Evolutionary conservation across 2,329 filamentous ascomycete genomes (phyloP), one percentile per base, ranked within the genome.

Genomic region (Pseudogymnoascus sp.): DNA sequence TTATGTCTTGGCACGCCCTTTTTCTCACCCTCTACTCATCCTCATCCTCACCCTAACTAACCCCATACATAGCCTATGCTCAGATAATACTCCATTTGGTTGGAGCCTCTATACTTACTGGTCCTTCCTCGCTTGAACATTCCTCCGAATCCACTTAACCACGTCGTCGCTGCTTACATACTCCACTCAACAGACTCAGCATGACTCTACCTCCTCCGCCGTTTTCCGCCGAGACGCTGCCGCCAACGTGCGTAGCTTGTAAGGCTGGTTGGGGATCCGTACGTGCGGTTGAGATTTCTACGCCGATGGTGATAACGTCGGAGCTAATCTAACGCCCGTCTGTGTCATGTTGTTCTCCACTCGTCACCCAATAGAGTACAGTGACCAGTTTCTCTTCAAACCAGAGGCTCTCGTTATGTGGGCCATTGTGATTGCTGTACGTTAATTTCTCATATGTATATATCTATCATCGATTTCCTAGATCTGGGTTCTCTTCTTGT

Each of bases 1-100:
- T 54, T 54, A 57, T 57, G 51, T 34, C 51, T 57, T 57, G 51
- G 51, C 51, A 34, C n/a, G 51, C 48, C 14, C 45, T 28, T 28
- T 28, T 25, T 16, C 45, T 25, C 6, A 6, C 3, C 45, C 8
- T 34, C 11, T 34, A 5, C 48, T 57, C 48, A 31, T 7, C 51
- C 28, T 28, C 11, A 11, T 7, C 1, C 48, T 31, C 23, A 54
- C 4, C 21, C n/a, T 19, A 19, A 19, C 16, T 43, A 43, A 43
- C 19, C 39, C 48, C 25, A 13, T 54, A 31, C 48, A 13, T 31
- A 54, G 48, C 25, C 23, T 57, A 34, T 34, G n/a, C n/a, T n/a
- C n/a, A n/a, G n/a, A n/a, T 19, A 34, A 6, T 57, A 34, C 25
- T 54, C 48, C 23, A 54, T 25, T 54, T 31, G 7, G 14, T 54